Conservation (phyloP, 169 alveolate genomes). For the Babesia ovata region DNA sequence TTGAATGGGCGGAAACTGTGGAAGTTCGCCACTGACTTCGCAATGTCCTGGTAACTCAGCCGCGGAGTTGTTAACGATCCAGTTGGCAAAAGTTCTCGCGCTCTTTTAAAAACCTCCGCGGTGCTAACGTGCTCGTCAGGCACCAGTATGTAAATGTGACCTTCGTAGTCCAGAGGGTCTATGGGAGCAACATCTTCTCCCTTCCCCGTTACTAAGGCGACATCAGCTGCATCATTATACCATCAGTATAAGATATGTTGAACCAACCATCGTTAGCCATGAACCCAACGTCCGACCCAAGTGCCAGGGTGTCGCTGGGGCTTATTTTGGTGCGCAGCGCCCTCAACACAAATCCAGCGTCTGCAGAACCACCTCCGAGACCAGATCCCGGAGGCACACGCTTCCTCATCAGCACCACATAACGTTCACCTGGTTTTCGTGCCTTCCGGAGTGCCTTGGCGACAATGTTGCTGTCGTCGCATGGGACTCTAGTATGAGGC, state of each 20-base stretch:
- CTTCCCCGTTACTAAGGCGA: slow-evolving; percentile 48
- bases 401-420: slow-evolving; percentile 67
- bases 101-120: slow-evolving; percentile 18
- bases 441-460: slow-evolving; percentile 44
- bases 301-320: slow-evolving; percentile 32
- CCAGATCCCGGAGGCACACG: slow-evolving; percentile 73
- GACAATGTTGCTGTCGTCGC: slow-evolving; percentile 57
- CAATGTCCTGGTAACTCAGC: not conserved
- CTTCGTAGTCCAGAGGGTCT: slow-evolving; percentile 6
- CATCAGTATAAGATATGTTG: not conserved
- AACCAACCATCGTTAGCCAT: slow-evolving; percentile 39
- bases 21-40: slow-evolving; percentile 8
- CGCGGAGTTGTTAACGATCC: not conserved
- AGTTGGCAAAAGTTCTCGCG: slow-evolving; percentile 21
- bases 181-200: slow-evolving; percentile 50
- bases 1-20: slow-evolving; percentile 20
- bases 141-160: slow-evolving; percentile 46
- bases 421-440: slow-evolving; percentile 48
- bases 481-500: slow-evolving; percentile 24
- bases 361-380: slow-evolving; percentile 81
- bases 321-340: slow-evolving; percentile 29
- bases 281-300: slow-evolving; percentile 77
- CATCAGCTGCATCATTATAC: not conserved
- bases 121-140: slow-evolving; percentile 60
- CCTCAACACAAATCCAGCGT: slow-evolving; percentile 71